A percentile compares a stretch with the other conserved stretches of the same genome.
Conservation (phyloP, 2,329 filamentous ascomycete species). For the Pyrenochaeta sp. region DNA sequence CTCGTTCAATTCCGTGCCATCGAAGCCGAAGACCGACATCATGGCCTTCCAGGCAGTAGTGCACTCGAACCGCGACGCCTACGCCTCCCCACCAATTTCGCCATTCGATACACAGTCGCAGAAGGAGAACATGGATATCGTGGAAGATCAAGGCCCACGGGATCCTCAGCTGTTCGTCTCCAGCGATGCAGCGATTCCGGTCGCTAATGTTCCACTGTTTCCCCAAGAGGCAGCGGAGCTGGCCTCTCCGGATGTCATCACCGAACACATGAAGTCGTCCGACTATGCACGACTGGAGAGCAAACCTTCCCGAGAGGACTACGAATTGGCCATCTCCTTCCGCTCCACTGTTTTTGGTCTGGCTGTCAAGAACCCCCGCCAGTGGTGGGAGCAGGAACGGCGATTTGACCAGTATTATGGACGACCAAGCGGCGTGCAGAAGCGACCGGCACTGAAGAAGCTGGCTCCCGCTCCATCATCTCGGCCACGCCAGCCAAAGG, state of each 20-base stretch:
- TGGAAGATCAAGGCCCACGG: conserved; percentile 37
- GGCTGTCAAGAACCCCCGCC: conserved; percentile 53
- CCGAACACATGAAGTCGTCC: conserved; percentile 45
- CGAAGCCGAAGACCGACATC: conserved; percentile 28
- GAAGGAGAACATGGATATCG: conserved; percentile 47
- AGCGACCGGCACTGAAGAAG: conserved; percentile 48
- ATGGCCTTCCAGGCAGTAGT: conserved; percentile 30
- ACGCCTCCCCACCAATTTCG: conserved; percentile 53
- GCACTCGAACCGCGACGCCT: conserved; percentile 38
- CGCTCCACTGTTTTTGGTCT: conserved; percentile 43
- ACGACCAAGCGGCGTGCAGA: conserved; percentile 53
- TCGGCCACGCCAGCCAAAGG: conserved; percentile 42
- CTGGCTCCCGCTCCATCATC: conserved; percentile 49
- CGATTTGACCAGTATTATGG: conserved; percentile 59
- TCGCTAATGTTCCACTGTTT: conserved; percentile 48
- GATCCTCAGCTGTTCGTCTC: conserved; percentile 49
- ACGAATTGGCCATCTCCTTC: conserved; percentile 46
- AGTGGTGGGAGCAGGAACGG: conserved; percentile 55
- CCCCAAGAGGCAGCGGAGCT: conserved; percentile 38
- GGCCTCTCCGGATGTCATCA: conserved; percentile 37
- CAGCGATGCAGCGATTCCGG: conserved; percentile 34
- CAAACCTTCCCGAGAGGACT: conserved; percentile 49
- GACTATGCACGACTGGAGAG: conserved; percentile 38
- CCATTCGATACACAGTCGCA: conserved; percentile 46
- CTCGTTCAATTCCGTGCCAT: conserved; percentile 38